Base-by-base conservation (phyloP, 1,139 yeast genomes). In the Hyphopichia fennica region DNA sequence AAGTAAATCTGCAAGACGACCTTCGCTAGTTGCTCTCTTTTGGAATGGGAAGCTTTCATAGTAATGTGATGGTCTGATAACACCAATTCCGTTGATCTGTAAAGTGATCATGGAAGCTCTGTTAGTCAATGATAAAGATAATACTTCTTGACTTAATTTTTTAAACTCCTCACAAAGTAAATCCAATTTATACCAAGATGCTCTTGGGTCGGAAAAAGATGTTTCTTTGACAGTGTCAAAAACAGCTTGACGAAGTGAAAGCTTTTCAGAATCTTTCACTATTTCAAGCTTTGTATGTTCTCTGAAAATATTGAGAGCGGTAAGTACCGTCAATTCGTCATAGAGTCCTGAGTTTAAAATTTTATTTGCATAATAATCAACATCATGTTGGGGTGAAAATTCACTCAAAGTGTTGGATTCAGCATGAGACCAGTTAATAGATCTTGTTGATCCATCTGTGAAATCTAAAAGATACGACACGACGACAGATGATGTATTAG, bases 111-210 rank as follows among this genome's bases (percentile, higher is more conserved):
- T 39, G 4, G 48, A 38, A 8, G 45, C 40, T 4, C 51, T 38
- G 11, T 41, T 47, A 7, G 42, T 38, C 11, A 45, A 20, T 13
- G 47, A 43, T 13, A 61, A 42, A 1, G 57, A 40, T 31, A 65
- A 49, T 3, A 83, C 73, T 54, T 87, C 93, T 45, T 75, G 74
- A 32, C 81, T 70, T 40, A 74, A 72, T 41, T 76, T 81, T 45
- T 74, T 76, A 43, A 86, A 72, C 53, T 88, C 95, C 44, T 77
- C 81, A 56, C 91, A 84, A 29, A 85, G 63, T 3, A 84, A 70
- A 44, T 78, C 79, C 42, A 86, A 74, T 47, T 81, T 77, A 38
- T 72, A 64, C 89, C 91, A 84, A 18, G 57, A 45, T 8, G 44
- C 37, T 35, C 43, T 50, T 11, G 38, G 39, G 47, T 37, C 55